Evolutionary conservation across 805 yeast genomes (phyloP).

Genomic region (Wickerhamomyces canadensis): DNA sequence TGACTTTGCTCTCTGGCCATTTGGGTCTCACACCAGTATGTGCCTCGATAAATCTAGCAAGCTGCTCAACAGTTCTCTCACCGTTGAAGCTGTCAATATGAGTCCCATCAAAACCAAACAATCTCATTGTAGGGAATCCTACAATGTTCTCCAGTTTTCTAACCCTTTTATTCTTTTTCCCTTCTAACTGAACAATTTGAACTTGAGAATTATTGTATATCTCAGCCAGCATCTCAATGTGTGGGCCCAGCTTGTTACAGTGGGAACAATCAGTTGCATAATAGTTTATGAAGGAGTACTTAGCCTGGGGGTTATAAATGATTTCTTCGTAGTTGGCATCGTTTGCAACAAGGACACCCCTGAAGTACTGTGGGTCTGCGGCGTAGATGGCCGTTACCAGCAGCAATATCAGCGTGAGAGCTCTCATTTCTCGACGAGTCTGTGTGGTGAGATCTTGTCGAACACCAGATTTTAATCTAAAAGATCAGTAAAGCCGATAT

Average conservation of each 20-base stretch:
- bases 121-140: conserved; percentile 44
- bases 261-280: conserved; percentile 40
- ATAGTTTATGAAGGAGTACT: conserved; percentile 26
- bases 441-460: no score
- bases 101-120: conserved; percentile 38
- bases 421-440: not conserved
- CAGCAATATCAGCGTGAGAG: not conserved
- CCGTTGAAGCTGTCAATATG: conserved; percentile 33
- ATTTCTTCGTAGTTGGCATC: conserved; percentile 18
- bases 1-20: conserved; percentile 24
- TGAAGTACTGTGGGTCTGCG: not conserved
- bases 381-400: not conserved
- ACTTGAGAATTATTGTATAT: conserved; percentile 35
- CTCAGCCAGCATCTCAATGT: conserved; percentile 36
- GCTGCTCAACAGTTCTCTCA: conserved; percentile 26
- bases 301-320: conserved; percentile 13
- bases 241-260: conserved; percentile 42
- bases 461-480: no score
- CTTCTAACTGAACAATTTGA: conserved; percentile 32
- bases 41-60: conserved; percentile 27
- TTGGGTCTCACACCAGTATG: conserved; percentile 30
- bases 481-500: no score
- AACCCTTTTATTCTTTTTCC: conserved; percentile 28
- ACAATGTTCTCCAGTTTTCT: conserved; percentile 33
- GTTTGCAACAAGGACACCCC: conserved; percentile 18